A percentile compares a stretch with the other conserved stretches of the same genome.
Evolutionary conservation across 192 early-diverging fungal species (phyloP).

Genomic region (Chytriomyces sp.): DNA sequence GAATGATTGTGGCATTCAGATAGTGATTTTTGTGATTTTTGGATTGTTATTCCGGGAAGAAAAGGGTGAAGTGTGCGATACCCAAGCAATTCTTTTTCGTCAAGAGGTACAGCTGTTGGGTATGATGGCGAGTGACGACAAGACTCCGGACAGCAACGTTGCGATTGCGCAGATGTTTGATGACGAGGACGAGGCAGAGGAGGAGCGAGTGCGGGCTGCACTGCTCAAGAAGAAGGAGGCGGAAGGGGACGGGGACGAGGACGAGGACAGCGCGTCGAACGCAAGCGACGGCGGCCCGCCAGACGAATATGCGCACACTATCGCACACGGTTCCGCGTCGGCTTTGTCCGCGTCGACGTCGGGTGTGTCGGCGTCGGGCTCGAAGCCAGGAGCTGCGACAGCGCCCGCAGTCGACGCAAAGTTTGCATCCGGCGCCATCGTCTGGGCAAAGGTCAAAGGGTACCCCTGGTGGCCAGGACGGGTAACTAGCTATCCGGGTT

Average conservation of each 20-base stretch:
- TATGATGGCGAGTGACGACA: background rate
- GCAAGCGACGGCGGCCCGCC: background rate
- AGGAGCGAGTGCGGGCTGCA: background rate
- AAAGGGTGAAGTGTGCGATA: background rate
- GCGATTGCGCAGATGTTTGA: background rate
- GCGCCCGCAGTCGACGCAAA: background rate
- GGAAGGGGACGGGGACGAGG: slow-evolving; percentile 16
- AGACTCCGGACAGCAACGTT: background rate
- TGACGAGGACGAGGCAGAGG: background rate
- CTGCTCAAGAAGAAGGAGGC: background rate
- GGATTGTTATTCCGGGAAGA: background rate
- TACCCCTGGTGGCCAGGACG: slow-evolving; percentile 47
- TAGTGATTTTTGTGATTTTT: background rate
- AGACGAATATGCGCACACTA: background rate
- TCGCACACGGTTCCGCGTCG: background rate
- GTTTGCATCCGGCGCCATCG: slow-evolving; percentile 18
- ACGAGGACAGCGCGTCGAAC: background rate
- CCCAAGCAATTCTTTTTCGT: background rate
- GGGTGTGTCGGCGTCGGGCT: background rate
- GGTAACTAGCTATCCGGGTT: slow-evolving; percentile 12
- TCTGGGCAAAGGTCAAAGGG: slow-evolving; percentile 43
- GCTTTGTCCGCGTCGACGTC: background rate
- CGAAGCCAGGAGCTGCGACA: background rate
- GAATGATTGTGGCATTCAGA: background rate
- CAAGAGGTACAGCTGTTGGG: background rate